A percentile compares a stretch with the other conserved stretches of the same genome.
Evolutionary conservation across 805 yeast genomes (phyloP).

Genomic region (Saccharomycopsis capsularis): DNA sequence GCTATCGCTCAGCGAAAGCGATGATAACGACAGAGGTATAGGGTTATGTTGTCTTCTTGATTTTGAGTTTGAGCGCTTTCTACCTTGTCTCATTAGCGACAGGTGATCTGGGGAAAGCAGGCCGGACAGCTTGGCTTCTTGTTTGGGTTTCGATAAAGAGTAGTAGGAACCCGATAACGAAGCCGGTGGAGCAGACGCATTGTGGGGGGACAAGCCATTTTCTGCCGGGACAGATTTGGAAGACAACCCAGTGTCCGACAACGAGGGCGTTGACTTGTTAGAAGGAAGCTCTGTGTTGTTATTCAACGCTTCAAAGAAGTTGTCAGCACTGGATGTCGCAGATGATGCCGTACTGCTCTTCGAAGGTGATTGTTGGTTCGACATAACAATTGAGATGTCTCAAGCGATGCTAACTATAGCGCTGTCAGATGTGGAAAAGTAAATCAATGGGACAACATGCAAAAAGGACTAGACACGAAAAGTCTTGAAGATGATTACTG

Average conservation of each 20-base stretch:
- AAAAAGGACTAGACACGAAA: too few relatives aligned
- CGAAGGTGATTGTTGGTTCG: too few relatives aligned
- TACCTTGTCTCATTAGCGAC: too few relatives aligned
- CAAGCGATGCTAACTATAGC: too few relatives aligned
- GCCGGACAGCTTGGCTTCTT: too few relatives aligned
- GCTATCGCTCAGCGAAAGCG: neutral
- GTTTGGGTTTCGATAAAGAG: neutral
- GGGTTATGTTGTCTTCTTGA: constrained; percentile 9
- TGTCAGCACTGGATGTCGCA: constrained; percentile 7
- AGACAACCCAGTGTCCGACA: too few relatives aligned
- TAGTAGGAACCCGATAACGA: neutral
- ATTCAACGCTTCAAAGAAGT: constrained; percentile 12
- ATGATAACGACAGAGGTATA: neutral
- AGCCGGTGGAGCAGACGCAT: neutral
- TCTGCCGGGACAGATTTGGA: too few relatives aligned
- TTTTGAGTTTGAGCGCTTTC: constrained; percentile 16
- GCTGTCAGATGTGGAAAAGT: too few relatives aligned
- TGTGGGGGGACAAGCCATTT: neutral
- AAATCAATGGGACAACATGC: too few relatives aligned
- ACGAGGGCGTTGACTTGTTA: neutral
- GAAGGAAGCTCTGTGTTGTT: neutral
- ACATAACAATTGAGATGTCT: too few relatives aligned
- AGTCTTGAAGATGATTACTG: too few relatives aligned
- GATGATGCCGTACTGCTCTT: neutral
- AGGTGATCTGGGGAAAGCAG: too few relatives aligned